Conservation (phyloP, 257 asterid genomes). For the Euphrasia confusa region DNA sequence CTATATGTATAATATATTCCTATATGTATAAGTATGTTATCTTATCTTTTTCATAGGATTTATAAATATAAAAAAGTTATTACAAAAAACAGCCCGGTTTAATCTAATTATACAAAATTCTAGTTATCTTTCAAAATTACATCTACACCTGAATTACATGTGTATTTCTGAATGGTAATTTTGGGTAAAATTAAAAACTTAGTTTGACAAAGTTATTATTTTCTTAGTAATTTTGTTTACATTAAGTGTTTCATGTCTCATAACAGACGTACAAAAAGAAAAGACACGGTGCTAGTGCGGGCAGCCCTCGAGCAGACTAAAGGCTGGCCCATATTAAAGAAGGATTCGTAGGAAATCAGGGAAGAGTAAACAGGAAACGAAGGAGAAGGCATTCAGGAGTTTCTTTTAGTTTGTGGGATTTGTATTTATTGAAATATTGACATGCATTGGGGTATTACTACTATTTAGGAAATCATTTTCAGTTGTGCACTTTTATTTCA, state of each 20-base stretch:
- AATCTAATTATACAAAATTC: neutral
- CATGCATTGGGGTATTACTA: conserved; percentile 22
- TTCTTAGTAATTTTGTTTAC: neutral
- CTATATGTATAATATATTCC: neutral
- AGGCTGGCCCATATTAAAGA: conserved; percentile 7
- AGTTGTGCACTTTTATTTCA: conserved; percentile 5
- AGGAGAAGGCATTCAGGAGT: conserved; percentile 16
- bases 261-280: conserved; percentile 71
- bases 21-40: too few relatives aligned
- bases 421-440: conserved; percentile 37
- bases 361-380: conserved; percentile 7
- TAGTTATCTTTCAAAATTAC: neutral
- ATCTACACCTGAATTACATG: neutral
- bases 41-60: neutral
- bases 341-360: conserved; percentile 9
- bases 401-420: conserved; percentile 27
- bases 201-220: neutral
- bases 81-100: too few relatives aligned
- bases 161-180: too few relatives aligned
- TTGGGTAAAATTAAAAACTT: too few relatives aligned
- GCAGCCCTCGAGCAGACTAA: conserved; percentile 64
- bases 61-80: neutral
- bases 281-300: conserved; percentile 47
- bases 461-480: conserved; percentile 26
- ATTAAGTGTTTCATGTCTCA: conserved; percentile 7